Evolutionary conservation across 2,329 filamentous ascomycete species (phyloP).

Genomic region (Aureobasidium subglaciale): DNA sequence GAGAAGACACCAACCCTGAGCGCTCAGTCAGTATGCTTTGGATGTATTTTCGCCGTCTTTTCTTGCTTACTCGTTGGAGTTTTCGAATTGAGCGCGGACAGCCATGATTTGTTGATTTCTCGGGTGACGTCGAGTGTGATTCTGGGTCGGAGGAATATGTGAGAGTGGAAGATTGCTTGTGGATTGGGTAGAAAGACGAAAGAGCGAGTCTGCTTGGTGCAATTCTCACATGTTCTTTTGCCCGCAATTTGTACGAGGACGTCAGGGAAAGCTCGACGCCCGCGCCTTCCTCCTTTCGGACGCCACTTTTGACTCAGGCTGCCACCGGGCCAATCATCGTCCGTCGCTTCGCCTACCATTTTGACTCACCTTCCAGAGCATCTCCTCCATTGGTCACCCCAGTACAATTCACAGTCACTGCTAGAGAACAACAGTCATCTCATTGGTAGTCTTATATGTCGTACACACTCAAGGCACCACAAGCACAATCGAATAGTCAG

Average conservation of each 20-base stretch:
- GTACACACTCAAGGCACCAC: no score
- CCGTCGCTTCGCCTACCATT: not conserved
- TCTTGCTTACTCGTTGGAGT: slow-evolving; percentile 73
- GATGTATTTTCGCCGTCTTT: slow-evolving; percentile 5
- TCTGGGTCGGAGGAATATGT: not conserved
- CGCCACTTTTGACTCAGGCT: not conserved
- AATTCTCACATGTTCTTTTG: slow-evolving; percentile 13
- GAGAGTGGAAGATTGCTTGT: not conserved
- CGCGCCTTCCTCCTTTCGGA: slow-evolving; percentile 11
- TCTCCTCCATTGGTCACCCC: not conserved
- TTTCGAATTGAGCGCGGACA: slow-evolving; percentile 65
- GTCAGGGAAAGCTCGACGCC: slow-evolving; percentile 14
- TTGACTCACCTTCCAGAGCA: slow-evolving; percentile 2
- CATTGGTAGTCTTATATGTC: no score
- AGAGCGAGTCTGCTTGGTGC: not conserved
- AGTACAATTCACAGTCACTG: no score
- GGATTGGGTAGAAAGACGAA: not conserved
- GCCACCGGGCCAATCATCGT: slow-evolving; percentile 1
- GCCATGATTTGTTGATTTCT: slow-evolving; percentile 36
- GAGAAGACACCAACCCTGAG: slow-evolving; percentile 89
- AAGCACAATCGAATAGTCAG: no score
- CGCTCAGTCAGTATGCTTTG: not conserved
- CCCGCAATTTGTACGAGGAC: slow-evolving; percentile 13
- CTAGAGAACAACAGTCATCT: no score
- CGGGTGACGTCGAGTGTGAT: not conserved